phyloP scores from a whole-genome alignment of 2,329 filamentous ascomycete genomes.

The Neonectria hederae region DNA sequence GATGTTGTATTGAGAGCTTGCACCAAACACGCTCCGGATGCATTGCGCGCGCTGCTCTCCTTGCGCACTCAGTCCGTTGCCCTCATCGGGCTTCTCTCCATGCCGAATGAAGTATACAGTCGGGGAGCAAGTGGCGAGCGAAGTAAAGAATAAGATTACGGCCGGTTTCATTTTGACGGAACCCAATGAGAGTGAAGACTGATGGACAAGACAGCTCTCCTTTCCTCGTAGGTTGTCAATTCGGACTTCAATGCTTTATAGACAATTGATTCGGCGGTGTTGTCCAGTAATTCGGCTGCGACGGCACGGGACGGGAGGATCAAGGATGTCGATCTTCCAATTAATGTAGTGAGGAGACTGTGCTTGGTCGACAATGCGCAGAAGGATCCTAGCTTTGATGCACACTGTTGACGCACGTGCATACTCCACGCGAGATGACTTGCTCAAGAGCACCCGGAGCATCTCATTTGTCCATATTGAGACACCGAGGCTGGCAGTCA shows the following conservation, averaged over 20 bases:
- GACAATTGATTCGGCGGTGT: background rate
- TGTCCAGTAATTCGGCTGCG: background rate
- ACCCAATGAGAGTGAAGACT: background rate
- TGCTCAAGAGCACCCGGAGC: background rate
- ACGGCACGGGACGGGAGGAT: slow-evolving; percentile 4
- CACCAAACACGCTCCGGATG: slow-evolving; percentile 65
- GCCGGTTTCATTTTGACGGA: slow-evolving; percentile 34
- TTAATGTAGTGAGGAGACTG: background rate
- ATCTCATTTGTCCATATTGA: background rate
- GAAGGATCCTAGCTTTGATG: background rate
- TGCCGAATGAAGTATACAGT: slow-evolving; percentile 72
- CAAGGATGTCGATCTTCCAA: background rate
- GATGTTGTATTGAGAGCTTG: slow-evolving; percentile 62
- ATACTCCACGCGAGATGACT: background rate
- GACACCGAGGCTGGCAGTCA: background rate
- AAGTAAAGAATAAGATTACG: slow-evolving; percentile 28
- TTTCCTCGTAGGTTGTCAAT: background rate
- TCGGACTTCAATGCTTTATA: background rate
- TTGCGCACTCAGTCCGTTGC: slow-evolving; percentile 59
- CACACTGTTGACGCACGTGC: background rate
- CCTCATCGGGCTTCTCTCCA: slow-evolving; percentile 67
- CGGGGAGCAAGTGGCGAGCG: slow-evolving; percentile 44
- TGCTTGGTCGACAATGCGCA: background rate
- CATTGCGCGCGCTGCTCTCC: slow-evolving; percentile 68
- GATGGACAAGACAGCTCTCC: background rate